Evolutionary conservation across 129 eudicot species (phyloP).

Genomic region (Ambrosia trifida): DNA sequence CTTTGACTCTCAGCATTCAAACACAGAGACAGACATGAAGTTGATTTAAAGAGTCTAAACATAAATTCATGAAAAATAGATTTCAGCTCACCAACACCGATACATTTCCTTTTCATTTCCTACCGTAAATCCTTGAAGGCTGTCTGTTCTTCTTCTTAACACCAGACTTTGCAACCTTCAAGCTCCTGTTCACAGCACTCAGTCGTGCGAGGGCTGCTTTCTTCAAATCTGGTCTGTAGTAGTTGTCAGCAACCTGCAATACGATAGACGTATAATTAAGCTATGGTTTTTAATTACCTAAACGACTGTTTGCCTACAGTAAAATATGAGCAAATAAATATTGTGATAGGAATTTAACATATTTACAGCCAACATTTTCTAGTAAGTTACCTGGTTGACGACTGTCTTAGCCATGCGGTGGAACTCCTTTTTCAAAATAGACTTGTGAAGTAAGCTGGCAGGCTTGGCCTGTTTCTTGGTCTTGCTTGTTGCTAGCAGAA

Average conservation of each 20-base stretch:
- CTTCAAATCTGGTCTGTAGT: conserved; percentile 96
- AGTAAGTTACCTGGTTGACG: conserved; percentile 70
- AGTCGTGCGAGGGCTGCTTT: conserved; percentile 94
- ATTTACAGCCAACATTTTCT: background rate
- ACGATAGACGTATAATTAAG: background rate
- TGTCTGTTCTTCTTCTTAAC: conserved; percentile 98
- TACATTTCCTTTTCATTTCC: conserved; percentile 35
- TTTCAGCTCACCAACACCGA: conserved; percentile 16
- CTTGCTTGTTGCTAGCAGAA: conserved; percentile 77
- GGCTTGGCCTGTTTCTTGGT: conserved; percentile 92
- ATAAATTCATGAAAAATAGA: background rate
- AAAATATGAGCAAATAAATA: no score
- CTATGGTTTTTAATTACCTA: background rate
- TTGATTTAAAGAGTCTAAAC: conserved; percentile 30
- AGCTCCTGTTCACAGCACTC: conserved; percentile 88
- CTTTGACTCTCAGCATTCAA: conserved; percentile 18
- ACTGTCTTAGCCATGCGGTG: conserved; percentile 92
- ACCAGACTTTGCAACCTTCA: conserved; percentile 90
- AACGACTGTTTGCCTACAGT: background rate
- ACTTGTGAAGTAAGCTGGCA: conserved; percentile 70
- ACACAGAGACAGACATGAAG: conserved; percentile 14
- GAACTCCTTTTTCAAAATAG: conserved; percentile 91
- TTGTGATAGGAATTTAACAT: background rate
- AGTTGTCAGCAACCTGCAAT: conserved; percentile 71
- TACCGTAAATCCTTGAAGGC: conserved; percentile 45